Evolutionary conservation across 2,329 filamentous ascomycete species (phyloP).

Genomic region (Aquanectria penicillioides): DNA sequence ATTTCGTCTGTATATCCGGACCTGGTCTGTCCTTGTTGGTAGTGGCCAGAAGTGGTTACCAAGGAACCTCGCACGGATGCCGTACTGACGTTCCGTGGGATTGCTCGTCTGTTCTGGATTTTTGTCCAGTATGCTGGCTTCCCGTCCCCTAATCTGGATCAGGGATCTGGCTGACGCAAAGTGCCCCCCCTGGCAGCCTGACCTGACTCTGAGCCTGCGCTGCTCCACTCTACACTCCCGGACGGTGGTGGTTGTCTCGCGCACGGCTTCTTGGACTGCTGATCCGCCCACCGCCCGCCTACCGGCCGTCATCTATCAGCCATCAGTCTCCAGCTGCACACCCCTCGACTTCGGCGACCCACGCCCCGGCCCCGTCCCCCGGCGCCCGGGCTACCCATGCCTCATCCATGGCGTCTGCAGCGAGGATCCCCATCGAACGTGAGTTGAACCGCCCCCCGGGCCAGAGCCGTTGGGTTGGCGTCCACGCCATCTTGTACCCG

Average conservation of each 20-base stretch:
- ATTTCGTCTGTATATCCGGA: constrained; percentile 6
- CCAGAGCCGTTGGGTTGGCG: constrained; percentile 39
- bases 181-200: constrained; percentile 28
- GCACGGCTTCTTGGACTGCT: constrained; percentile 34
- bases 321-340: constrained; percentile 38
- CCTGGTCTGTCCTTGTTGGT: constrained; percentile 21
- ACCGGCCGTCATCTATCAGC: constrained; percentile 18
- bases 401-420: constrained; percentile 35
- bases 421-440: constrained; percentile 36
- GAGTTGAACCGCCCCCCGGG: constrained; percentile 23
- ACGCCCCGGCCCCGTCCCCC: constrained; percentile 39
- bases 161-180: constrained; percentile 41
- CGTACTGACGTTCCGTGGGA: constrained; percentile 19
- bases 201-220: constrained; percentile 35
- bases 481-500: constrained; percentile 38
- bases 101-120: constrained; percentile 14
- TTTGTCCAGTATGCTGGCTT: constrained; percentile 24
- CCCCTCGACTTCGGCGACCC: constrained; percentile 21
- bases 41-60: constrained; percentile 22
- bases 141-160: constrained; percentile 38
- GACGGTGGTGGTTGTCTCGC: constrained; percentile 30
- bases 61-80: constrained; percentile 26
- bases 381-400: constrained; percentile 36
- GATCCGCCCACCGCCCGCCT: constrained; percentile 33
- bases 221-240: constrained; percentile 21